phyloP scores from a whole-genome alignment of 345 rosid genomes.

The Arabis hirsuta region DNA sequence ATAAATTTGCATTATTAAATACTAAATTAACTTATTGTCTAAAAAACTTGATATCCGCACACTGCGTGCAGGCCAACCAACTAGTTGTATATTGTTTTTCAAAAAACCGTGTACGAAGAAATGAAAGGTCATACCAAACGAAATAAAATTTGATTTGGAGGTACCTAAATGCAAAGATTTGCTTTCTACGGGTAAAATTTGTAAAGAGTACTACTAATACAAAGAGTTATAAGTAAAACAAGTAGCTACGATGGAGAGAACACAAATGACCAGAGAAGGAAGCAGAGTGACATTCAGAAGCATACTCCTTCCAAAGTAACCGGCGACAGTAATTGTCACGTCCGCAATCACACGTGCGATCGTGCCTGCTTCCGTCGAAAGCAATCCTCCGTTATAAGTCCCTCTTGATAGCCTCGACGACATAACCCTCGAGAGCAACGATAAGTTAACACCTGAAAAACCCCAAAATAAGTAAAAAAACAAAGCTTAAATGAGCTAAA shows the following conservation, averaged over 20 bases:
- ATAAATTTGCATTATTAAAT: no score
- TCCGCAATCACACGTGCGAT: conserved; percentile 95
- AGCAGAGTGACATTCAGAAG: conserved; percentile 83
- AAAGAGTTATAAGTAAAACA: conserved; percentile 87
- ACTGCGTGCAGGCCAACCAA: no score
- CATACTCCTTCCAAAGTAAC: conserved; percentile 67
- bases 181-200: not conserved
- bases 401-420: conserved; percentile 94
- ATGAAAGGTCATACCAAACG: no score
- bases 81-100: no score
- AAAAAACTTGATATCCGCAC: no score
- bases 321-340: conserved; percentile 81
- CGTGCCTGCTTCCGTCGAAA: conserved; percentile 95
- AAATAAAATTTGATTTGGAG: no score
- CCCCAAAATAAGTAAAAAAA: not conserved
- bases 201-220: conserved; percentile 51
- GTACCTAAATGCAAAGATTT: no score
- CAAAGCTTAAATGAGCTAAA: not conserved
- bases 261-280: conserved; percentile 79
- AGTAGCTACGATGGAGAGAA: conserved; percentile 80
- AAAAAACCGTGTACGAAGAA: no score
- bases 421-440: conserved; percentile 97
- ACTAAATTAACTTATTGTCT: no score
- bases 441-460: conserved; percentile 78
- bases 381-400: conserved; percentile 92